A percentile compares a stretch with the other conserved stretches of the same genome.
These are phyloP conservation scores for Boletus sp. DNA, from an alignment of 1,284 basidiomycete species.

Conservation along the genomic window DNA sequence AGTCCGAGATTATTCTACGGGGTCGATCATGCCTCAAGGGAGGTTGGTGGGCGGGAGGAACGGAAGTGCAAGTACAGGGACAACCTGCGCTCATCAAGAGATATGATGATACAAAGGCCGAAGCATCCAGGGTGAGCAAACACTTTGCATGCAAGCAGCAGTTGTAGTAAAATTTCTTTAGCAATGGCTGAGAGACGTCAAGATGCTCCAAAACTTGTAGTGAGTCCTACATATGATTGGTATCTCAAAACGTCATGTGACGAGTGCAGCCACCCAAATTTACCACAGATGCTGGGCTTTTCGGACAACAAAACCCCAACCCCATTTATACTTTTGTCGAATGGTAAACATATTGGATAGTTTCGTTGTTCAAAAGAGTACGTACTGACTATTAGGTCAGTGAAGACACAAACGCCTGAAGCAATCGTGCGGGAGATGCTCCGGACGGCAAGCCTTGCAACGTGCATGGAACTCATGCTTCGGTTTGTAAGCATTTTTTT, in stretches of 20 bases:
- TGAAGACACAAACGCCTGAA: constrained; percentile 39
- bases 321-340: constrained; percentile 49
- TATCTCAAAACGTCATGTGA: no score
- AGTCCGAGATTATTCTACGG: constrained; percentile 41
- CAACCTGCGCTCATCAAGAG: constrained; percentile 40
- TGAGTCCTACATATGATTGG: constrained; percentile 23
- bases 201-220: constrained; percentile 48
- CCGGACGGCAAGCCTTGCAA: constrained; percentile 33
- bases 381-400: constrained; percentile 29
- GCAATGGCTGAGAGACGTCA: constrained; percentile 51
- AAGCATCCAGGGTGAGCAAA: constrained; percentile 34
- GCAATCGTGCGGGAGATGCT: constrained; percentile 30
- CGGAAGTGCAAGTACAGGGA: constrained; percentile 39
- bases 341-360: constrained; percentile 31
- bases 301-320: constrained; percentile 44
- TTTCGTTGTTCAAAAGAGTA: neutral
- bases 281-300: constrained; percentile 52
- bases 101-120: constrained; percentile 38
- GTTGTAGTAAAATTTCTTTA: constrained; percentile 17
- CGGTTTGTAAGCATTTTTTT: constrained; percentile 31
- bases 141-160: neutral
- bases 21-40: constrained; percentile 35
- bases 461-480: constrained; percentile 36
- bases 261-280: constrained; percentile 45
- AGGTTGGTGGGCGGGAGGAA: constrained; percentile 47